Evolutionary conservation across 129 eudicot genomes (phyloP), one percentile per base, ranked within the genome.

Genomic region (Tagetes erecta): DNA sequence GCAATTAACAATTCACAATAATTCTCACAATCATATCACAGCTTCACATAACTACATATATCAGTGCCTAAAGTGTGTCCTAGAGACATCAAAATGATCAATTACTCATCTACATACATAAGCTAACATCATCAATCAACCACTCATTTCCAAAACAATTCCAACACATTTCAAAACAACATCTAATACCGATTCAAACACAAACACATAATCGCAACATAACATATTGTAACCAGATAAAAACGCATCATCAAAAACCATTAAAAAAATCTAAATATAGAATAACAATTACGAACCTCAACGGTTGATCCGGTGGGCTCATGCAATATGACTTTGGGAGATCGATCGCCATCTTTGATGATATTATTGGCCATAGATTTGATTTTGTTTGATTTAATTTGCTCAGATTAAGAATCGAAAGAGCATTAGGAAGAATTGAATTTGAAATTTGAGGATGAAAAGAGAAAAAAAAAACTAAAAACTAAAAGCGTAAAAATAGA

Each of bases 291-390:
- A 2, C 14, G 47, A 64, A 90, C 96, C 96, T 90, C 93, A 47
- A 87, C 87, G 10, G 96, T 87, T 82, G 96, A 87, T 85, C 96
- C 96, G 74, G 83, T 85, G 31, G 89, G 96, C 72, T 87, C 96
- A 69, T 82, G 76, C 81, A 90, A 52, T 55, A 87, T 68, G 60
- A 90, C 59, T 53, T 75, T 69, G 4, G 85, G 76, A 63, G 84
- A 82, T 81, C 93, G 93, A 81, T 85, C 87, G 72, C 84, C 90
- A 42, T 86, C 92, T 42, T 36, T 80, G 71, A 83, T 77, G 72
- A 76, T 37, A 70, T 83, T 86, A 31, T 66, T 40, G 65, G 85
- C 82, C 88, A 80, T 80, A 8, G n/a, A 70, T 70, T 70, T 3
- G 8, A 44, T 20, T 20, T 20, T 20, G 27, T 20, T 20, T 20